phyloP scores from a whole-genome alignment of 2,329 filamentous ascomycete genomes.

The Verticillium zaregamsianum region DNA sequence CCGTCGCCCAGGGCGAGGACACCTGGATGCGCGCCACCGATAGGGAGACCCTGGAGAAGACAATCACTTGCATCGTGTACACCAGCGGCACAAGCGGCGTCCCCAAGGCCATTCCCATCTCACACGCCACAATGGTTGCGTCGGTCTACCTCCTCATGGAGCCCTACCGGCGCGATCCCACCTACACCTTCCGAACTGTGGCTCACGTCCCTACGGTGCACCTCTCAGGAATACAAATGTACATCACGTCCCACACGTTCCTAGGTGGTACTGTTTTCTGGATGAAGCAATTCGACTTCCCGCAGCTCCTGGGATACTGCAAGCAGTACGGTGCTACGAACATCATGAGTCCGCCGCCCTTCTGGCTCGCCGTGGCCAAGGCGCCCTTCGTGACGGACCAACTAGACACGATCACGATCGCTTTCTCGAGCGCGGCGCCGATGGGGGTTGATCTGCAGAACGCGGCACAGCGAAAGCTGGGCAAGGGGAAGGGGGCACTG shows the following conservation, averaged over 20 bases:
- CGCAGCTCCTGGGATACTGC: conserved; percentile 4
- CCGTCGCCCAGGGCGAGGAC: conserved; percentile 32
- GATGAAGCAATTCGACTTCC: conserved; percentile 1
- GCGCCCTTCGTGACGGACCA: conserved; percentile 1
- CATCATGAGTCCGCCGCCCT: conserved; percentile 4
- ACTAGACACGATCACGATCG: conserved; percentile 43
- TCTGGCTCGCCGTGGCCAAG: conserved; percentile 7
- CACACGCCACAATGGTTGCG: conserved; percentile 40
- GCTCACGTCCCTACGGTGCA: conserved; percentile 6
- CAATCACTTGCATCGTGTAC: conserved; percentile 38
- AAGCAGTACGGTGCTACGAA: neutral
- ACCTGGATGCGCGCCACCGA: conserved; percentile 53
- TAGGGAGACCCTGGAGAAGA: conserved; percentile 33
- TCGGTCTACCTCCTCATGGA: conserved; percentile 25
- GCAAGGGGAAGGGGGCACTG: conserved; percentile 32
- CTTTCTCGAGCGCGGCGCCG: conserved; percentile 51
- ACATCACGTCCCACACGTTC: conserved; percentile 5
- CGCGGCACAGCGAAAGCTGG: conserved; percentile 45
- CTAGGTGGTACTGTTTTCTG: conserved; percentile 6
- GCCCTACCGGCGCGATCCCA: conserved; percentile 19
- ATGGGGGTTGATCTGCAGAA: conserved; percentile 50
- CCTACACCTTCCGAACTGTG: conserved; percentile 24
- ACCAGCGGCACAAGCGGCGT: conserved; percentile 45
- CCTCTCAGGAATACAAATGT: conserved; percentile 6
- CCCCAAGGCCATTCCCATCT: conserved; percentile 42